Evolutionary conservation across 2,329 filamentous ascomycete genomes (phyloP).

Genomic region (Verticillium dahliae): DNA sequence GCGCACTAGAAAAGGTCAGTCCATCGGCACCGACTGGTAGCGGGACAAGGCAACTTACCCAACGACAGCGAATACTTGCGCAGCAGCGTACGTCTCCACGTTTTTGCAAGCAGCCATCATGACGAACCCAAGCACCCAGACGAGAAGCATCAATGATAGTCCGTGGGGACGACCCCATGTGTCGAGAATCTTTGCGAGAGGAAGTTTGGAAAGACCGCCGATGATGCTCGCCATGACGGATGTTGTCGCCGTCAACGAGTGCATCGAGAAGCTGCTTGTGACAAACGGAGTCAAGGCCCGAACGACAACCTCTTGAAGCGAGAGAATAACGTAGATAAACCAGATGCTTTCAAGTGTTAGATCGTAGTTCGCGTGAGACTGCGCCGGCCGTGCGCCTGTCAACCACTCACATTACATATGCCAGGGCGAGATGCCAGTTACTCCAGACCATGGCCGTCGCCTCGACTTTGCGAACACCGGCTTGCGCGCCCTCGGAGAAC

Average conservation of each 20-base stretch:
- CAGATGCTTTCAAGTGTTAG: slow-evolving; percentile 20
- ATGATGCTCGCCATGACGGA: slow-evolving; percentile 48
- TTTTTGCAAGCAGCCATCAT: slow-evolving; percentile 61
- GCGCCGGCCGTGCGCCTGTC: no score
- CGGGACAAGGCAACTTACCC: slow-evolving; percentile 31
- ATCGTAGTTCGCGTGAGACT: no score
- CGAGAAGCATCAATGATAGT: slow-evolving; percentile 44
- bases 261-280: slow-evolving; percentile 42
- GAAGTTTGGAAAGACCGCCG: slow-evolving; percentile 55
- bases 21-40: not conserved
- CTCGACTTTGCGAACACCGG: slow-evolving; percentile 41
- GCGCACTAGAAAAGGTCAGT: slow-evolving; percentile 18
- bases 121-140: slow-evolving; percentile 46
- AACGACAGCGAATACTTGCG: slow-evolving; percentile 60
- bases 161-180: slow-evolving; percentile 62
- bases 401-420: slow-evolving; percentile 34
- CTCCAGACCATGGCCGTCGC: slow-evolving; percentile 39
- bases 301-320: slow-evolving; percentile 29
- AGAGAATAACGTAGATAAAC: slow-evolving; percentile 31
- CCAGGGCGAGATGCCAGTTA: slow-evolving; percentile 28
- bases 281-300: slow-evolving; percentile 37
- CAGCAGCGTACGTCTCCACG: slow-evolving; percentile 55
- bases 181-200: slow-evolving; percentile 61
- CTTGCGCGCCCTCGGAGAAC: slow-evolving; percentile 27
- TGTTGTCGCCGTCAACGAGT: slow-evolving; percentile 48